phyloP scores from a whole-genome alignment of 495 filamentous ascomycete genomes.

The Neurospora tetraspora region DNA sequence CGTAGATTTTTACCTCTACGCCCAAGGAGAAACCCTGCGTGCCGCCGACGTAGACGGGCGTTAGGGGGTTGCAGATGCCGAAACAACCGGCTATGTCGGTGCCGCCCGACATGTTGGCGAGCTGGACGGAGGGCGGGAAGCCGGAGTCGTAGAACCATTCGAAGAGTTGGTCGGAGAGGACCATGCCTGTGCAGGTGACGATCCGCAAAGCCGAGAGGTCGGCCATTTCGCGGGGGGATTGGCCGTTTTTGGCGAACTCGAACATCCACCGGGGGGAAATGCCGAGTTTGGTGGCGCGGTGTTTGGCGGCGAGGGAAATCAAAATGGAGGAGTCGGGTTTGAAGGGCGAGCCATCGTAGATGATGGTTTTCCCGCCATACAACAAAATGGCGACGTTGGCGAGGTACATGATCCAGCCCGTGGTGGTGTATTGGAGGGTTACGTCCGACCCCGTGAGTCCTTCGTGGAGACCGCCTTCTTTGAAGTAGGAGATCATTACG shows the following conservation, averaged over 20 bases:
- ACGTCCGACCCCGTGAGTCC: slow-evolving; percentile 39
- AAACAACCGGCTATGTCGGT: slow-evolving; percentile 71
- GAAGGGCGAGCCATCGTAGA: slow-evolving; percentile 76
- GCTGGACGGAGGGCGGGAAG: slow-evolving; percentile 53
- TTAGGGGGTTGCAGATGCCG: slow-evolving; percentile 56
- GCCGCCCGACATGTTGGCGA: slow-evolving; percentile 67
- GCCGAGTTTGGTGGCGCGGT: slow-evolving; percentile 52
- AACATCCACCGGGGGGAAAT: slow-evolving; percentile 66
- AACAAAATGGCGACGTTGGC: slow-evolving; percentile 43
- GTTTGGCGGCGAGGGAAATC: slow-evolving; percentile 46
- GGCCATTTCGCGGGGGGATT: slow-evolving; percentile 48
- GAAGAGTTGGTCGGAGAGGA: slow-evolving; percentile 59
- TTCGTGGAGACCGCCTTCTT: slow-evolving; percentile 54
- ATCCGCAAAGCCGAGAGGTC: slow-evolving; percentile 48
- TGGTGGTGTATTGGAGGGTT: slow-evolving; percentile 50
- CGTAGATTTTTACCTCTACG: slow-evolving; percentile 56
- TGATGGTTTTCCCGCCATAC: slow-evolving; percentile 44
- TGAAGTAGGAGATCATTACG: slow-evolving; percentile 44
- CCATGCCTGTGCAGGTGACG: slow-evolving; percentile 70
- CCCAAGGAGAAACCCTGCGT: slow-evolving; percentile 56
- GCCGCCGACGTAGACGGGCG: slow-evolving; percentile 61
- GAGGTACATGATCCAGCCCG: slow-evolving; percentile 84
- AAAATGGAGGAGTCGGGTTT: slow-evolving; percentile 51
- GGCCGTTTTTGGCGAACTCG: slow-evolving; percentile 50
- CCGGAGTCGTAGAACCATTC: slow-evolving; percentile 77